phyloP scores from a whole-genome alignment of 306 rosid species.

The Albizia julibrissin region DNA sequence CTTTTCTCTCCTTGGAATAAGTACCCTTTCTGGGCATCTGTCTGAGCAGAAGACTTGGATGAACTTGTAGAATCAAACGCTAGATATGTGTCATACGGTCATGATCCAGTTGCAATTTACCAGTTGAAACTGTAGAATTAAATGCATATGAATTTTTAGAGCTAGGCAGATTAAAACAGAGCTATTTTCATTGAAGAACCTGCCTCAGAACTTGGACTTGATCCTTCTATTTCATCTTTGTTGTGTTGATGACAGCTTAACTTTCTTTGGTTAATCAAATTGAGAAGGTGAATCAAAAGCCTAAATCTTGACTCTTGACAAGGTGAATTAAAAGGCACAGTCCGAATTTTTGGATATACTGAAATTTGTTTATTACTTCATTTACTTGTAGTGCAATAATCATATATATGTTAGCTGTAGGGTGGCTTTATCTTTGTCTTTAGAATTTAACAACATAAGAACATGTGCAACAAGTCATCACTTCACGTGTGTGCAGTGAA shows the following conservation, averaged over 20 bases:
- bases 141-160: too few species aligned
- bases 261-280: neutral
- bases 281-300: neutral
- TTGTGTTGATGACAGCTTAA: neutral
- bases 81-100: neutral
- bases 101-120: neutral
- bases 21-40: neutral
- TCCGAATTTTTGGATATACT: neutral
- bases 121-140: too few species aligned
- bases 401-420: neutral
- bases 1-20: neutral
- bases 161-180: too few species aligned
- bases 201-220: too few species aligned
- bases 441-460: neutral
- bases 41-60: neutral
- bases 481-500: neutral
- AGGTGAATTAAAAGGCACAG: neutral
- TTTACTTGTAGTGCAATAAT: neutral
- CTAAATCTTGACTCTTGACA: too few species aligned
- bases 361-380: neutral
- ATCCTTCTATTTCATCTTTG: neutral
- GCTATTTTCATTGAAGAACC: too few species aligned
- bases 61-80: neutral
- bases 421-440: neutral
- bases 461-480: neutral